These are phyloP conservation scores for Guadua angustifolia DNA, from an alignment of 176 grass and related monocot genomes.

Conservation along the genomic window DNA sequence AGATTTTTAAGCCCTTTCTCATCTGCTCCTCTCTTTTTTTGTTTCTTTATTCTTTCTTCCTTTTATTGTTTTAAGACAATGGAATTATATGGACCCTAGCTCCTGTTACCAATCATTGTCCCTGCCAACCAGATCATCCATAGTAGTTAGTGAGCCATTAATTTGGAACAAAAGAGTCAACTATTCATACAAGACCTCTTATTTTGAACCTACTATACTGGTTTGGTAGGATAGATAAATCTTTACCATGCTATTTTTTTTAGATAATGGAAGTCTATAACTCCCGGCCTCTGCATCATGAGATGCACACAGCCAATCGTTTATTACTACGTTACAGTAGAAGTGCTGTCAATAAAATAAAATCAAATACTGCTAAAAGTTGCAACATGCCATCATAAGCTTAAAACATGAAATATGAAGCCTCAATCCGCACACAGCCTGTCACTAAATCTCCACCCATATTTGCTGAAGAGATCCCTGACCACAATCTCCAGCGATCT, in stretches of 20 bases:
- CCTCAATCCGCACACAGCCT: too few relatives aligned
- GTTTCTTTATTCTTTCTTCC: background rate
- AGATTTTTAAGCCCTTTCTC: conserved; percentile 1
- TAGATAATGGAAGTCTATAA: too few relatives aligned
- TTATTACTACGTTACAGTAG: too few relatives aligned
- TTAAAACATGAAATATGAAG: too few relatives aligned
- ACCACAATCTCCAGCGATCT: too few relatives aligned
- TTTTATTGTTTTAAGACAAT: background rate
- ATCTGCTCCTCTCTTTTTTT: background rate
- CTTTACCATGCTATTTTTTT: background rate
- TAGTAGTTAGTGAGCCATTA: background rate
- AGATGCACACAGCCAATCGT: too few relatives aligned
- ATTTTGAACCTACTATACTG: background rate
- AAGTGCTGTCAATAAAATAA: too few relatives aligned
- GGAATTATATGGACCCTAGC: background rate
- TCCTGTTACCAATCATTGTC: background rate
- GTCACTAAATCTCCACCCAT: too few relatives aligned
- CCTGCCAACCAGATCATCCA: background rate
- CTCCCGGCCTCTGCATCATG: too few relatives aligned
- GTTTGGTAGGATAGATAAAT: background rate
- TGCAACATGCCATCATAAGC: too few relatives aligned
- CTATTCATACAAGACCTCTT: background rate
- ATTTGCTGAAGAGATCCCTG: too few relatives aligned
- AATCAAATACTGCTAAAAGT: too few relatives aligned
- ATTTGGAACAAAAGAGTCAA: background rate